Evolutionary conservation across 1,284 basidiomycete species (phyloP).

Genomic region (Ceratobasidium sp.): DNA sequence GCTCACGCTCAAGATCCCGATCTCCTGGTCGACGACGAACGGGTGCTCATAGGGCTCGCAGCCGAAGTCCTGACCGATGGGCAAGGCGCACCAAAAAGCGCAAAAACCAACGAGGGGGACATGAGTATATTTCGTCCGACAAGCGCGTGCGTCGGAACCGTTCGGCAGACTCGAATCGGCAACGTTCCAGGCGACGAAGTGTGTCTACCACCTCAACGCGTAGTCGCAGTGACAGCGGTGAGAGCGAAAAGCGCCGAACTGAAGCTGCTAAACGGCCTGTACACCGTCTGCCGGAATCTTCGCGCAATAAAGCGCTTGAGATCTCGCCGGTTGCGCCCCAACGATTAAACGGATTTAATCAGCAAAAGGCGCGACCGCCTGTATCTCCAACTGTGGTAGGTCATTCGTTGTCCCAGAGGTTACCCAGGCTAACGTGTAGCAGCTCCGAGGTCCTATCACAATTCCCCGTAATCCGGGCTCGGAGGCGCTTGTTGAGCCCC

Average conservation of each 20-base stretch:
- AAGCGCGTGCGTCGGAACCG: slow-evolving; percentile 42
- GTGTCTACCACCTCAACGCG: slow-evolving; percentile 62
- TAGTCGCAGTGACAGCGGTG: slow-evolving; percentile 64
- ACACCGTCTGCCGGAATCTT: slow-evolving; percentile 45
- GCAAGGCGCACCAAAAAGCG: slow-evolving; percentile 34
- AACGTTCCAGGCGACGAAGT: slow-evolving; percentile 60
- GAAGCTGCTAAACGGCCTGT: slow-evolving; percentile 45
- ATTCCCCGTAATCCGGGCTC: slow-evolving; percentile 23
- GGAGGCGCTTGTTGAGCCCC: slow-evolving; percentile 13
- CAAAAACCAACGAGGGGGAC: slow-evolving; percentile 46
- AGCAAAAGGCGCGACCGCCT: slow-evolving; percentile 35
- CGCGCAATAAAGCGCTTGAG: slow-evolving; percentile 42
- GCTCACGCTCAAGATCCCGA: slow-evolving; percentile 71
- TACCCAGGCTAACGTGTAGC: slow-evolving; percentile 5
- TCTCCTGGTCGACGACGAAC: slow-evolving; percentile 67
- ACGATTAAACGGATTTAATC: slow-evolving; percentile 40
- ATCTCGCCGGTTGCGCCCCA: slow-evolving; percentile 29
- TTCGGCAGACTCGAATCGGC: slow-evolving; percentile 35
- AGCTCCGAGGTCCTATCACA: slow-evolving; percentile 27
- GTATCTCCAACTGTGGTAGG: slow-evolving; percentile 30
- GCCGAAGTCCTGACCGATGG: slow-evolving; percentile 55
- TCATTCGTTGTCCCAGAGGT: background rate
- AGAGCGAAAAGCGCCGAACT: slow-evolving; percentile 41
- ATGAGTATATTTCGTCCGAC: slow-evolving; percentile 47
- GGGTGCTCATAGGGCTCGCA: slow-evolving; percentile 56